Conservation (phyloP, 1,284 basidiomycete species). For the Xerocomus minutiporus region DNA sequence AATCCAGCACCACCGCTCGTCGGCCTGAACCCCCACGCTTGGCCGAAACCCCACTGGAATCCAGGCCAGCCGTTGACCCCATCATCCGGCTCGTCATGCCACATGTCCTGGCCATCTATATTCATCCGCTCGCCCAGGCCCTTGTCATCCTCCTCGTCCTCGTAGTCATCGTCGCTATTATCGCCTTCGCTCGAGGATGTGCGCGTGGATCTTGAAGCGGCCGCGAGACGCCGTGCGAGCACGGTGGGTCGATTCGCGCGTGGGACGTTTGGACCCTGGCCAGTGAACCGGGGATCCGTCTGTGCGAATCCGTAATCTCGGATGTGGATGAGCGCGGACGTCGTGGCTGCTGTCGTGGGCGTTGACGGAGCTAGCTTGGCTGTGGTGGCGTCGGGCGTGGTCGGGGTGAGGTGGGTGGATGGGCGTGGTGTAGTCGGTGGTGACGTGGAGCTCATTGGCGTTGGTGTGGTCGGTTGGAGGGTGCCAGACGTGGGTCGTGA, state of each 20-base stretch:
- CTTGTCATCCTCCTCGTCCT: slow-evolving; percentile 20
- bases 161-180: background rate
- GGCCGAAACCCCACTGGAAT: slow-evolving; percentile 39
- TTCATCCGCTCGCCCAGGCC: background rate
- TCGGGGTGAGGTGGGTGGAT: background rate
- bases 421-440: background rate
- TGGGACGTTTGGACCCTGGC: slow-evolving; percentile 52
- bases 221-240: slow-evolving; percentile 38
- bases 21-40: slow-evolving; percentile 30
- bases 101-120: slow-evolving; percentile 1
- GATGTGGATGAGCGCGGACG: slow-evolving; percentile 43
- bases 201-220: slow-evolving; percentile 25
- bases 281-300: slow-evolving; percentile 51
- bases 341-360: background rate
- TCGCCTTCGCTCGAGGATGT: slow-evolving; percentile 6
- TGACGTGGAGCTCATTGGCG: background rate
- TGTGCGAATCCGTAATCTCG: slow-evolving; percentile 58
- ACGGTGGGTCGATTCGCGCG: slow-evolving; percentile 41
- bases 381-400: background rate
- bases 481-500: background rate
- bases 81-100: slow-evolving; percentile 25
- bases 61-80: slow-evolving; percentile 36
- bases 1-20: slow-evolving; percentile 20
- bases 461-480: background rate
- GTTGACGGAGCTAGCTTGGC: background rate